A percentile compares a stretch with the other conserved stretches of the same genome.
Conservation (phyloP, 2,329 filamentous ascomycete species). For the Colletotrichum sp. region DNA sequence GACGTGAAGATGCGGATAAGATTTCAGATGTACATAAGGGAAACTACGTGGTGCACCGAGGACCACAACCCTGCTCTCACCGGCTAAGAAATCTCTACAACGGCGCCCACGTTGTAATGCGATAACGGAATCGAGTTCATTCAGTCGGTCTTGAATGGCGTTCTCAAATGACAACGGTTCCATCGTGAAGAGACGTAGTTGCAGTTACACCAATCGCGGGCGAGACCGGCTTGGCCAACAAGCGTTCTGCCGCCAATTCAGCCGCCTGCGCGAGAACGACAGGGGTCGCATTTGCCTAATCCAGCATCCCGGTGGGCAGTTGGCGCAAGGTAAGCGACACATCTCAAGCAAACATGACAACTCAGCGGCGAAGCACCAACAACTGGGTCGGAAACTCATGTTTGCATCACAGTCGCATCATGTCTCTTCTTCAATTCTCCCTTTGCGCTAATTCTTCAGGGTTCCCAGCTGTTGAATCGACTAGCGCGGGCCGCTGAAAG, state of each 20-base stretch:
- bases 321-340: accelerated
- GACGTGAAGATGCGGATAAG: too few relatives aligned
- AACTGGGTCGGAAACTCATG: not conserved
- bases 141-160: not conserved
- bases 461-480: not conserved
- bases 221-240: not conserved
- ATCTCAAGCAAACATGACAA: not conserved
- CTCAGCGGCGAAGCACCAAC: not conserved
- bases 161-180: too few relatives aligned
- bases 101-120: too few relatives aligned
- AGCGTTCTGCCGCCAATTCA: not conserved
- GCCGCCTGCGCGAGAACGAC: not conserved
- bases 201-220: not conserved
- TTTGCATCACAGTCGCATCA: not conserved
- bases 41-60: too few relatives aligned
- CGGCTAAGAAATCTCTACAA: too few relatives aligned
- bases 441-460: not conserved
- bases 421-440: not conserved
- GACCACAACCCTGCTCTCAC: too few relatives aligned
- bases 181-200: not conserved
- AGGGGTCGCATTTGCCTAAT: not conserved
- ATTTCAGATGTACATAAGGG: too few relatives aligned
- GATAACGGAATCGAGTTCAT: not conserved
- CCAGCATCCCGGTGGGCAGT: not conserved
- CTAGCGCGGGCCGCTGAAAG: not conserved